phyloP scores from a whole-genome alignment of 1,284 basidiomycete species.

The Mrakiaceae sp. region DNA sequence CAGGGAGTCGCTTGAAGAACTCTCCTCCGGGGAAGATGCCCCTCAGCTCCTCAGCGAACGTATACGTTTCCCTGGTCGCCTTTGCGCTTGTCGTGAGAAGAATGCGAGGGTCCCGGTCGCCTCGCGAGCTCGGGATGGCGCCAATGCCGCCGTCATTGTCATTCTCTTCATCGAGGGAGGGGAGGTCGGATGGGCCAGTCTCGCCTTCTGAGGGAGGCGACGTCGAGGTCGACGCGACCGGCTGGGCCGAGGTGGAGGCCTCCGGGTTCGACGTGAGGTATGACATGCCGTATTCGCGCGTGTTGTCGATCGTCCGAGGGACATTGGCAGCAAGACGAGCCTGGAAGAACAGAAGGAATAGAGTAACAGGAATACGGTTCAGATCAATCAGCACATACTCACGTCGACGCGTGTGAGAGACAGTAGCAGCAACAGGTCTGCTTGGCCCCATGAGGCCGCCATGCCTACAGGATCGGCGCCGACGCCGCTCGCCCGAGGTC shows the following conservation, averaged over 20 bases:
- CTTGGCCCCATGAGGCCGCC: too few species aligned
- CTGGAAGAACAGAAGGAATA: conserved; percentile 34
- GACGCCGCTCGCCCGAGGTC: too few species aligned
- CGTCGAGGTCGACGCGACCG: conserved; percentile 25
- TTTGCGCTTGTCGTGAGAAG: conserved; percentile 84
- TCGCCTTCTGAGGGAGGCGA: conserved; percentile 40
- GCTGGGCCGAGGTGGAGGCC: conserved; percentile 25
- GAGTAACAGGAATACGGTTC: background rate
- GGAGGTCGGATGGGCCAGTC: conserved; percentile 38
- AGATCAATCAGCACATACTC: too few species aligned
- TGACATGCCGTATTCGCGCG: conserved; percentile 77
- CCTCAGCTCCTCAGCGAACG: conserved; percentile 82
- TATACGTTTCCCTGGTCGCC: conserved; percentile 68
- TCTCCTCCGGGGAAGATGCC: conserved; percentile 91
- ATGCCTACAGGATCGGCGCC: too few species aligned
- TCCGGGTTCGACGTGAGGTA: conserved; percentile 59
- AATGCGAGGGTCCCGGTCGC: conserved; percentile 53
- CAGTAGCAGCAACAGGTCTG: too few species aligned
- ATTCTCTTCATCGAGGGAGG: conserved; percentile 43
- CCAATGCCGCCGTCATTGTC: conserved; percentile 51
- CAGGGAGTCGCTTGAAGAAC: conserved; percentile 79
- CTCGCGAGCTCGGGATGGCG: conserved; percentile 51
- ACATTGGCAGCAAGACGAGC: conserved; percentile 73
- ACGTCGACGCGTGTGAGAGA: too few species aligned
- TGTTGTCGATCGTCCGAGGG: conserved; percentile 87